Evolutionary conservation across 2,329 filamentous ascomycete genomes (phyloP).

Genomic region (Eutypa lata): DNA sequence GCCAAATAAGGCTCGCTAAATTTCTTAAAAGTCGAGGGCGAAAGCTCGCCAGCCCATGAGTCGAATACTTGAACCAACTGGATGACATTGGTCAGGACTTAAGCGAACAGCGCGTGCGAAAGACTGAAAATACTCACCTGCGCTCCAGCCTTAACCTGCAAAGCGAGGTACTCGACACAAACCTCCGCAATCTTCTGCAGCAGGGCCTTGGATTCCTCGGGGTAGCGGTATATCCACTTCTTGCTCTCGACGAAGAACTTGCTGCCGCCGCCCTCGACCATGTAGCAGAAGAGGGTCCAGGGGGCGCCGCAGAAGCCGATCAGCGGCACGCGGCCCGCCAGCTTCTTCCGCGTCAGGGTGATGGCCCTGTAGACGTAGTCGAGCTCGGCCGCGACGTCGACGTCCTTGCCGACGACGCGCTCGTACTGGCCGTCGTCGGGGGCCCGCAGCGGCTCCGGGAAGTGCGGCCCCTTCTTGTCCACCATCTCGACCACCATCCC

Average conservation of each 20-base stretch:
- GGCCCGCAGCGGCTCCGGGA: slow-evolving; percentile 76
- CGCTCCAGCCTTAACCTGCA: slow-evolving; percentile 89
- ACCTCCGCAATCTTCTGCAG: slow-evolving; percentile 90
- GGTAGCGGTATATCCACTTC: slow-evolving; percentile 93
- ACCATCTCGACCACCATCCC: slow-evolving; percentile 99
- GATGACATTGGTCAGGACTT: slow-evolving; percentile 3
- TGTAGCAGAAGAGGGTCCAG: slow-evolving; percentile 97
- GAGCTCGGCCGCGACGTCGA: slow-evolving; percentile 81
- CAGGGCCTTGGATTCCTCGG: slow-evolving; percentile 73
- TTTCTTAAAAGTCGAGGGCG: slow-evolving; percentile 75
- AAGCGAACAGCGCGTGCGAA: neutral
- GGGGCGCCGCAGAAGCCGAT: slow-evolving; percentile 97
- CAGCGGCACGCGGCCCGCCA: slow-evolving; percentile 83
- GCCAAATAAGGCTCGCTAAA: slow-evolving; percentile 85
- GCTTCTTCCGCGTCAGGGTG: slow-evolving; percentile 82
- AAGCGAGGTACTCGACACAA: slow-evolving; percentile 89
- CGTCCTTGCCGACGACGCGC: slow-evolving; percentile 69
- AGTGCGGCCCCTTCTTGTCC: slow-evolving; percentile 93
- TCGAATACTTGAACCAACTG: slow-evolving; percentile 94
- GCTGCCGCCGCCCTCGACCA: slow-evolving; percentile 95
- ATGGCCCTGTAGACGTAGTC: slow-evolving; percentile 97
- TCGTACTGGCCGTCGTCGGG: slow-evolving; percentile 83
- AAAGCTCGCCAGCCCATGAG: slow-evolving; percentile 94
- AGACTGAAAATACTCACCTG: slow-evolving; percentile 54
- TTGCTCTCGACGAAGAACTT: slow-evolving; percentile 94